A percentile compares a stretch with the other conserved stretches of the same genome.
Evolutionary conservation across 805 yeast genomes (phyloP).

Genomic region (Candida piceae): DNA sequence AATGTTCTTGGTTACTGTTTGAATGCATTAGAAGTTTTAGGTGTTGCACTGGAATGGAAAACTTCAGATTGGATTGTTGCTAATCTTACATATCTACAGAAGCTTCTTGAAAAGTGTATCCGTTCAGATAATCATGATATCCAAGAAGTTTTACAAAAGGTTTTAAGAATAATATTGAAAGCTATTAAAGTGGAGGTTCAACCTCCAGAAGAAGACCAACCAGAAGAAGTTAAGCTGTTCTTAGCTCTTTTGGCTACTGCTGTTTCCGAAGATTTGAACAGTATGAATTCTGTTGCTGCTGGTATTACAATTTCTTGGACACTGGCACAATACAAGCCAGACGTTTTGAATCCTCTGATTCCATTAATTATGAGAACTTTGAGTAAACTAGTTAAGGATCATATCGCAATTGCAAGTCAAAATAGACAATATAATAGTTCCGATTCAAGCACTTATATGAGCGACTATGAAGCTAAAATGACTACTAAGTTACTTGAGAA

Average conservation of each 20-base stretch:
- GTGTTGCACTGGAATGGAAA: conserved; percentile 77
- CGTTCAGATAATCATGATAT: conserved; percentile 80
- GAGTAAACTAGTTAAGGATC: conserved; percentile 85
- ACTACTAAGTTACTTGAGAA: conserved; percentile 73
- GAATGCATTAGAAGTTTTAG: conserved; percentile 86
- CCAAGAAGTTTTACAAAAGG: conserved; percentile 78
- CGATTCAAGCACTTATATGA: conserved; percentile 18
- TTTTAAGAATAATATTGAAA: conserved; percentile 59
- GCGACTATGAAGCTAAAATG: conserved; percentile 72
- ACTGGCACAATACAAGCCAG: conserved; percentile 67
- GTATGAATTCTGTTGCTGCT: conserved; percentile 76
- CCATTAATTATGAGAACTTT: conserved; percentile 81
- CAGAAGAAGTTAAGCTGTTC: conserved; percentile 61
- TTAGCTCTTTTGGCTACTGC: conserved; percentile 56
- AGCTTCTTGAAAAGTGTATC: conserved; percentile 73
- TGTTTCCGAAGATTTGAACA: conserved; percentile 69
- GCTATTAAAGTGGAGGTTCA: conserved; percentile 50
- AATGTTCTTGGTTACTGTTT: conserved; percentile 73
- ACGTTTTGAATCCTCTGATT: conserved; percentile 66
- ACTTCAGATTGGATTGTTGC: conserved; percentile 71
- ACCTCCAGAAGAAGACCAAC: conserved; percentile 45
- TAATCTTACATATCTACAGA: conserved; percentile 64
- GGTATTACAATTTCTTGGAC: conserved; percentile 84
- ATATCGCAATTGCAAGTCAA: conserved; percentile 58
- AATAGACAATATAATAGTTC: conserved; percentile 25